Evolutionary conservation across 164 flowering plant species (phyloP).

Genomic region (Tetracentron sinense): DNA sequence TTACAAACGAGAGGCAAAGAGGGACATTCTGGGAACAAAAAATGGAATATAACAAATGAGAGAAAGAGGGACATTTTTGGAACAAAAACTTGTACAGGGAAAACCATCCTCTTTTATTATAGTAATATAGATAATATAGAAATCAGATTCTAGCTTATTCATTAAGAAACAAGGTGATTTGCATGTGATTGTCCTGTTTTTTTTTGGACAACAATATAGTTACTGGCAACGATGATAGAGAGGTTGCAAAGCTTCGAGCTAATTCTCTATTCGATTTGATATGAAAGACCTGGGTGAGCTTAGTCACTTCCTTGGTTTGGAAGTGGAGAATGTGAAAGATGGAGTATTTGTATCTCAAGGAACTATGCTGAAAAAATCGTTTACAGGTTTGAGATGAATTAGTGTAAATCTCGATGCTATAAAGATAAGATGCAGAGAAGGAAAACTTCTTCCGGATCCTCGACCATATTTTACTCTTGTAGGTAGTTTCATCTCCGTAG

Average conservation of each 20-base stretch:
- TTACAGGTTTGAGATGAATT: no score
- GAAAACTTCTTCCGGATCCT: no score
- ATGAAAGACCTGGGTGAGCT: slow-evolving; percentile 10
- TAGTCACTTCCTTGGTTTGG: no score
- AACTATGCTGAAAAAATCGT: background rate
- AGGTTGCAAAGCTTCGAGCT: slow-evolving; percentile 1
- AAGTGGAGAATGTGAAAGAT: background rate
- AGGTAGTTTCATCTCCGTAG: slow-evolving; percentile 4
- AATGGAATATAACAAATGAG: no score
- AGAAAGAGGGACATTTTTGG: no score
- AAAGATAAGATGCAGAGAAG: background rate
- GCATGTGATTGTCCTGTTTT: slow-evolving; percentile 4
- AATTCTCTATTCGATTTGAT: slow-evolving; percentile 3
- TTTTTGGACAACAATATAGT: slow-evolving; percentile 2
- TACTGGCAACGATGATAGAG: slow-evolving; percentile 4
- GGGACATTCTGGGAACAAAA: no score
- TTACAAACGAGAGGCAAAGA: no score
- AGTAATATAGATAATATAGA: no score
- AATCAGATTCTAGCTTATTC: slow-evolving; percentile 8
- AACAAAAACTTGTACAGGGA: no score
- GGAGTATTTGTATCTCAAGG: background rate
- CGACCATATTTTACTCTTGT: background rate
- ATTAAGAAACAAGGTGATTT: background rate
- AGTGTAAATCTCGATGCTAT: no score
- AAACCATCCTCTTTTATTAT: no score